Conservation (phyloP, 2,329 filamentous ascomycete species). For the Talaromyces sp. region DNA sequence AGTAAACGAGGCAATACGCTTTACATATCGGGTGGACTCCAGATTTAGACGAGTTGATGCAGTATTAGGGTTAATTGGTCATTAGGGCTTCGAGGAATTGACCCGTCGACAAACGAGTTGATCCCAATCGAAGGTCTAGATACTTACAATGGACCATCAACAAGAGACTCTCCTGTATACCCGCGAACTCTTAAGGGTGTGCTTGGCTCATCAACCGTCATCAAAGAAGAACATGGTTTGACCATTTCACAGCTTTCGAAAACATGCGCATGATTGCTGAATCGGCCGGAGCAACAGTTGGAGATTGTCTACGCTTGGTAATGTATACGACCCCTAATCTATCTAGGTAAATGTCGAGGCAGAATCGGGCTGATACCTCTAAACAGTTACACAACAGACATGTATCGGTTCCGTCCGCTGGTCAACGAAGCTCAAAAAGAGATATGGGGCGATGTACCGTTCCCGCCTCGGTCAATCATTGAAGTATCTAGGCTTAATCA, state of each 20-base stretch:
- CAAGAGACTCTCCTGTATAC: constrained; percentile 1
- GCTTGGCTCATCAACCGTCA: neutral
- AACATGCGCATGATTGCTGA: constrained; percentile 11
- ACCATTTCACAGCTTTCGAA: neutral
- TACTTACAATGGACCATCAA: neutral
- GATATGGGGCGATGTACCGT: constrained; percentile 5
- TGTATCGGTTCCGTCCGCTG: constrained; percentile 7
- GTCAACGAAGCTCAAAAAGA: constrained; percentile 12
- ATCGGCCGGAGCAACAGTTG: constrained; percentile 6
- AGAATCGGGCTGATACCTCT: neutral
- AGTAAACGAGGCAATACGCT: constrained; percentile 7
- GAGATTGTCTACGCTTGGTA: constrained; percentile 9
- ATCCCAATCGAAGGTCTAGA: neutral
- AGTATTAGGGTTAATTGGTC: neutral
- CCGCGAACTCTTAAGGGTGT: neutral
- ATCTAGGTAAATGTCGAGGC: neutral
- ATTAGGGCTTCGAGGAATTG: constrained; percentile 3
- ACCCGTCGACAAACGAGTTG: neutral
- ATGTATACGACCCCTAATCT: neutral
- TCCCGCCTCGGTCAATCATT: constrained; percentile 2
- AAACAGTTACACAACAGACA: constrained; percentile 4
- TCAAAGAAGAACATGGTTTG: neutral
- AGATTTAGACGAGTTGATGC: neutral
- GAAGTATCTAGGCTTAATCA: constrained; percentile 5
- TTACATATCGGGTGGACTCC: neutral